phyloP scores from a whole-genome alignment of 805 yeast genomes.

The Ogataea kodamae region DNA sequence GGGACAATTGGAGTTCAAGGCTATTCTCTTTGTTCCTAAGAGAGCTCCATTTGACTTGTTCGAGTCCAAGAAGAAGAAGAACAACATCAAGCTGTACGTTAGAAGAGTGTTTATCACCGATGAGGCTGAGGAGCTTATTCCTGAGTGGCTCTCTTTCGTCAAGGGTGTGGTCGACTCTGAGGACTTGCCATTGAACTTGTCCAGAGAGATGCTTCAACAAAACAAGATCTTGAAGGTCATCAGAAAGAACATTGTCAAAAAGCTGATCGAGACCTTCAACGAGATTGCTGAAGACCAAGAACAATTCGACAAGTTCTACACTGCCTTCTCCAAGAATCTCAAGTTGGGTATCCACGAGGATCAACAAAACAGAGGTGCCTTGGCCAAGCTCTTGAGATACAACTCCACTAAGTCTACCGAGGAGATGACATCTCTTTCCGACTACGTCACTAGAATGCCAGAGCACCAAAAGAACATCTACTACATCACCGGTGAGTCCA shows the following conservation, averaged over 20 bases:
- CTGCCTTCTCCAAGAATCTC: constrained; percentile 96
- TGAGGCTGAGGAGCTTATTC: constrained; percentile 98
- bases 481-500: constrained; percentile 98
- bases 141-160: constrained; percentile 97
- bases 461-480: constrained; percentile 99
- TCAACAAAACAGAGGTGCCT: constrained; percentile 91
- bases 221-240: constrained; percentile 99
- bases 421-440: constrained; percentile 91
- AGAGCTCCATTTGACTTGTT: constrained; percentile 99
- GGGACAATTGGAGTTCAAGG: constrained; percentile 99
- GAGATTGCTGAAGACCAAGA: constrained; percentile 99
- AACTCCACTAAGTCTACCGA: constrained; percentile 94
- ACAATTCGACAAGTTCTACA: constrained; percentile 97
- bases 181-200: constrained; percentile 98
- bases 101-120: constrained; percentile 99
- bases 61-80: constrained; percentile 98
- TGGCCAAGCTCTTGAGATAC: constrained; percentile 95
- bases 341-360: constrained; percentile 99
- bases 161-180: constrained; percentile 99
- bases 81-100: constrained; percentile 96
- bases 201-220: constrained; percentile 99
- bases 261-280: constrained; percentile 95
- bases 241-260: constrained; percentile 98
- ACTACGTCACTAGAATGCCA: constrained; percentile 99
- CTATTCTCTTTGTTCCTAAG: constrained; percentile 95